Percentiles rank a stretch among this genome's conserved stretches.
These are phyloP conservation scores for Colletotrichum lini DNA, from an alignment of 2,329 filamentous ascomycete genomes.

Conservation along the genomic window DNA sequence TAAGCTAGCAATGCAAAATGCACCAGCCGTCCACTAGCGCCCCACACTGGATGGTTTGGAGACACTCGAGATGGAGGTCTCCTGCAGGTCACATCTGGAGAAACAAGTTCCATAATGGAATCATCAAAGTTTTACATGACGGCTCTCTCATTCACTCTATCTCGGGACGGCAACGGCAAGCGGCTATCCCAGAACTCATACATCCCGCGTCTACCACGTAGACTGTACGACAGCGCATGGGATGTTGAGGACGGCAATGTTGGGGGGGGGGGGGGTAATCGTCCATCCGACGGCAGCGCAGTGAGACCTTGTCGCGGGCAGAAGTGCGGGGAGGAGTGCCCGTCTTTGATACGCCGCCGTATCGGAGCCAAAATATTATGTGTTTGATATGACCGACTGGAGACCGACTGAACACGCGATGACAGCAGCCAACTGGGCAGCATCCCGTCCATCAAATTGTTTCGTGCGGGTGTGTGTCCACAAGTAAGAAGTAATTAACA, in stretches of 20 bases:
- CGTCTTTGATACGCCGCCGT: slow-evolving; percentile 28
- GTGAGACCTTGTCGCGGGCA: slow-evolving; percentile 26
- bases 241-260: slow-evolving; percentile 28
- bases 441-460: slow-evolving; percentile 14
- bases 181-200: slow-evolving; percentile 26
- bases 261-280: slow-evolving; percentile 39
- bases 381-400: slow-evolving; percentile 39
- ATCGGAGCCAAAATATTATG: slow-evolving; percentile 33
- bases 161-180: slow-evolving; percentile 36
- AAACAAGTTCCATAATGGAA: slow-evolving; percentile 43
- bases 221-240: background rate
- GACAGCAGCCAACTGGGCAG: slow-evolving; percentile 15
- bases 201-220: slow-evolving; percentile 16
- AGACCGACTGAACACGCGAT: slow-evolving; percentile 22
- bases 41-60: slow-evolving; percentile 41
- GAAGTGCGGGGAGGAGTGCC: slow-evolving; percentile 30
- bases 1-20: slow-evolving; percentile 47
- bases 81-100: slow-evolving; percentile 42
- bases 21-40: slow-evolving; percentile 41
- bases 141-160: background rate
- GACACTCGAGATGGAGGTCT: slow-evolving; percentile 39
- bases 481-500: background rate
- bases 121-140: slow-evolving; percentile 44
- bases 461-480: background rate
- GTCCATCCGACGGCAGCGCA: slow-evolving; percentile 28